Evolutionary conservation across 2,329 filamentous ascomycete species (phyloP).

Genomic region (Boeremia exigua): DNA sequence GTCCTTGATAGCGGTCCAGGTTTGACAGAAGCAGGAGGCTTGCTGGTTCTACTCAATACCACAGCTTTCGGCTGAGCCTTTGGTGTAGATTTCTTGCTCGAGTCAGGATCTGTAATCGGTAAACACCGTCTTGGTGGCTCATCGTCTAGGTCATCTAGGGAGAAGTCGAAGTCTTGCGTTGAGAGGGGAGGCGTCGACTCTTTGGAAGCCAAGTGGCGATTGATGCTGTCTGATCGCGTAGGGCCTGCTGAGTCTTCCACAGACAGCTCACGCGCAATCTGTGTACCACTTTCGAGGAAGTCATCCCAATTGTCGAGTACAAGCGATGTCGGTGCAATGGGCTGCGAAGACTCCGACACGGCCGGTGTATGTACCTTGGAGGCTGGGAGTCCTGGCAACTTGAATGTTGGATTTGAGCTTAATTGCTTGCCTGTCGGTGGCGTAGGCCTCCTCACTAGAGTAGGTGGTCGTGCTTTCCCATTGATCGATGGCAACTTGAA

Average conservation of each 20-base stretch:
- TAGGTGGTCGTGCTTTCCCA: slow-evolving; percentile 10
- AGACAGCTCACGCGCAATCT: slow-evolving; percentile 53
- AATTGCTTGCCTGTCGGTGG: slow-evolving; percentile 3
- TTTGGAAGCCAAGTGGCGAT: background rate
- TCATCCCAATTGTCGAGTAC: slow-evolving; percentile 43
- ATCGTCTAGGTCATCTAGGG: slow-evolving; percentile 50
- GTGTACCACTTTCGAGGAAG: slow-evolving; percentile 54
- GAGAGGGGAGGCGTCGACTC: slow-evolving; percentile 41
- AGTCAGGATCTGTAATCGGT: background rate
- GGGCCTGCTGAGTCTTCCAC: slow-evolving; percentile 13
- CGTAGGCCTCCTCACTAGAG: slow-evolving; percentile 14
- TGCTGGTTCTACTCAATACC: background rate
- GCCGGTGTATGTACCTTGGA: slow-evolving; percentile 19
- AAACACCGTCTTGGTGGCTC: background rate
- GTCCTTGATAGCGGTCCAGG: slow-evolving; percentile 8
- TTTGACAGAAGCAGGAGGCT: background rate
- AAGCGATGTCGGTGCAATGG: background rate
- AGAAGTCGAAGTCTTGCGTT: slow-evolving; percentile 50
- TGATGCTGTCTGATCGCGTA: background rate
- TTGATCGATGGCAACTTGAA: slow-evolving; percentile 33
- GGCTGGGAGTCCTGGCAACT: slow-evolving; percentile 33
- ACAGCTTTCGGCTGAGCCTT: background rate
- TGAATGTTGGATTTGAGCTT: slow-evolving; percentile 31
- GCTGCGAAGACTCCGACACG: background rate
- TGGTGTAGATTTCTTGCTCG: background rate